These are phyloP conservation scores for Serendipita vermifera DNA, from an alignment of 768 basidiomycete species.

Conservation along the genomic window DNA sequence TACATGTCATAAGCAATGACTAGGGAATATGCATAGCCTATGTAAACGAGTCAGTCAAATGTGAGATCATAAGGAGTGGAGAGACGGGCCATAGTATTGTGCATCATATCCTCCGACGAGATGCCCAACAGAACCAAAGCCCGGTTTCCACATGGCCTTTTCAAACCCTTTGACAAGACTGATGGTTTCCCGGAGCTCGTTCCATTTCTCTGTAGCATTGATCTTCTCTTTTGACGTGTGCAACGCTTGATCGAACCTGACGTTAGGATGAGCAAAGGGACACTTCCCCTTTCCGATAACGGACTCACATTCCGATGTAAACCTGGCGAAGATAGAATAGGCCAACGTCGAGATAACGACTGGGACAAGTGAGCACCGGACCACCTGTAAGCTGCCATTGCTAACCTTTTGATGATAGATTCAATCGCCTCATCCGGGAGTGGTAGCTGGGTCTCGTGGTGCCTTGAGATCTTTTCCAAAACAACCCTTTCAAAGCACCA, in stretches of 20 bases:
- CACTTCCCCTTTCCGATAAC: background rate
- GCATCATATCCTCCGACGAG: slow-evolving; percentile 63
- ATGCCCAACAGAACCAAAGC: slow-evolving; percentile 66
- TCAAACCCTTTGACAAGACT: slow-evolving; percentile 53
- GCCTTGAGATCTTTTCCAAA: slow-evolving; percentile 63
- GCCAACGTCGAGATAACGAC: slow-evolving; percentile 65
- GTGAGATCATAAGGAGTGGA: background rate
- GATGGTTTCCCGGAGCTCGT: slow-evolving; percentile 50
- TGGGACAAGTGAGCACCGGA: slow-evolving; percentile 11
- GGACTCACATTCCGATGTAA: slow-evolving; percentile 59
- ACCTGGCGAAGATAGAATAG: slow-evolving; percentile 71
- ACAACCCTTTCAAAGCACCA: slow-evolving; percentile 85
- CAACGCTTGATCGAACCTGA: slow-evolving; percentile 12
- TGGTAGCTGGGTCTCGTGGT: slow-evolving; percentile 61
- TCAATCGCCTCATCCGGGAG: slow-evolving; percentile 60
- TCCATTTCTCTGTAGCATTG: slow-evolving; percentile 75
- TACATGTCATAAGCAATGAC: slow-evolving; percentile 50
- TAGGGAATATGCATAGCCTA: slow-evolving; percentile 53
- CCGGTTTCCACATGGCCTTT: slow-evolving; percentile 29
- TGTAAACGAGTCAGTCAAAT: slow-evolving; percentile 13
- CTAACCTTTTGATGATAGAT: slow-evolving; percentile 66
- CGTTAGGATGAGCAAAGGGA: background rate
- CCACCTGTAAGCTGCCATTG: background rate
- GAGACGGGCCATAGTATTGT: slow-evolving; percentile 59
- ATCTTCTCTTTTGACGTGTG: slow-evolving; percentile 31